Percentiles rank a stretch among this genome's conserved stretches.
phyloP scores from a whole-genome alignment of 2,329 filamentous ascomycete species.

The Didymella arachidicola region DNA sequence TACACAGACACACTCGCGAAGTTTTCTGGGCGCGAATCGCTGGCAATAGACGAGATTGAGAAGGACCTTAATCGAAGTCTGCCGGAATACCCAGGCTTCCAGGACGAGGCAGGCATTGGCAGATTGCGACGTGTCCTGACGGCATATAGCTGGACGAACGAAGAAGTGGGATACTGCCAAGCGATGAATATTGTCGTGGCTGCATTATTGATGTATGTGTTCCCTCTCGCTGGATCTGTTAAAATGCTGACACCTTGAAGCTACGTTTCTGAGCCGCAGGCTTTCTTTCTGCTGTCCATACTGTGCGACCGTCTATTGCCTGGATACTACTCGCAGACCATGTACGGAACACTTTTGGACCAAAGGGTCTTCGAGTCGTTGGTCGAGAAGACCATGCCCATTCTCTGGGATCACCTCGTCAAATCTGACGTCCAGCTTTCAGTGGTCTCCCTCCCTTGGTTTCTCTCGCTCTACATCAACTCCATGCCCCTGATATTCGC shows the following conservation, averaged over 20 bases:
- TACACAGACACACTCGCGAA: constrained; percentile 86
- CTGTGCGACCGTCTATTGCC: constrained; percentile 92
- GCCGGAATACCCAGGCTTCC: constrained; percentile 96
- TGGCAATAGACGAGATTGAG: constrained; percentile 98
- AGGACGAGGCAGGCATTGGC: constrained; percentile 93
- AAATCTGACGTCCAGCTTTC: constrained; percentile 97
- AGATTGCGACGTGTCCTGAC: constrained; percentile 89
- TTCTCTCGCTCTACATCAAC: constrained; percentile 97
- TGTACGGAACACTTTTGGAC: constrained; percentile 97
- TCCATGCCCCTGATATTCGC: constrained; percentile 99
- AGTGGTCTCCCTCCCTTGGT: constrained; percentile 97
- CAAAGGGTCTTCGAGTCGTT: constrained; percentile 97
- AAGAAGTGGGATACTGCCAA: constrained; percentile 96
- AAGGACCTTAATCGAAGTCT: constrained; percentile 97
- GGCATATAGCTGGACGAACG: constrained; percentile 96
- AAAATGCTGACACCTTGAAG: constrained; percentile 52
- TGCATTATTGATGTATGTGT: constrained; percentile 81
- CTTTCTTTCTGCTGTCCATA: constrained; percentile 90
- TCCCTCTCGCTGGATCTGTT: constrained; percentile 14
- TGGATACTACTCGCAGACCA: constrained; percentile 97
- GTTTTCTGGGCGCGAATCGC: constrained; percentile 82
- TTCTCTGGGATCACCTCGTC: constrained; percentile 97
- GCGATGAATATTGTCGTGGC: constrained; percentile 99
- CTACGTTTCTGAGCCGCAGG: constrained; percentile 96
- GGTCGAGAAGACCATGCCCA: constrained; percentile 98